Evolutionary conservation across 208 protist species (phyloP).

Genomic region (Crithidia expoeki): DNA sequence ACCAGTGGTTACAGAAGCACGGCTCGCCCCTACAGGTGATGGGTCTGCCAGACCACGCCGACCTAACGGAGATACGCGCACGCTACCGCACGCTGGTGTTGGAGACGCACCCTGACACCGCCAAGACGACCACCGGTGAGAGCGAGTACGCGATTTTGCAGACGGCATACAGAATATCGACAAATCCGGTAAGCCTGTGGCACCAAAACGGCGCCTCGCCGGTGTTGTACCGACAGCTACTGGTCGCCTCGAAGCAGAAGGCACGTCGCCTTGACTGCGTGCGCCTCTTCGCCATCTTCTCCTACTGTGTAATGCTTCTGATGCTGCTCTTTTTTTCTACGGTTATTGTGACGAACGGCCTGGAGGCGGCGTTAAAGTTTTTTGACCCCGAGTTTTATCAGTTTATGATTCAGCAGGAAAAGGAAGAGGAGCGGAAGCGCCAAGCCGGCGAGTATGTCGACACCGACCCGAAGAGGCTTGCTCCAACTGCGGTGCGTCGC

Average conservation of each 20-base stretch:
- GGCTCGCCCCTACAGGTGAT: slow-evolving; percentile 78
- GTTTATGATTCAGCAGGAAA: slow-evolving; percentile 77
- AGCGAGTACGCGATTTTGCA: slow-evolving; percentile 69
- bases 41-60: slow-evolving; percentile 83
- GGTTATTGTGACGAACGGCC: slow-evolving; percentile 51
- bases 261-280: slow-evolving; percentile 37
- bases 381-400: slow-evolving; percentile 83
- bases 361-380: slow-evolving; percentile 64
- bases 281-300: slow-evolving; percentile 66
- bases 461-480: slow-evolving; percentile 79
- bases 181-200: slow-evolving; percentile 70
- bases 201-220: slow-evolving; percentile 78
- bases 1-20: slow-evolving; percentile 75
- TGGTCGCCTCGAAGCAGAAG: slow-evolving; percentile 30
- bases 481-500: slow-evolving; percentile 62
- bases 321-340: slow-evolving; percentile 60
- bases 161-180: slow-evolving; percentile 74
- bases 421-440: slow-evolving; percentile 57
- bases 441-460: slow-evolving; percentile 61
- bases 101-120: slow-evolving; percentile 80
- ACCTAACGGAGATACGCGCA: slow-evolving; percentile 65
- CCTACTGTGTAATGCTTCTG: slow-evolving; percentile 55
- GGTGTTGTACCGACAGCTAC: slow-evolving; percentile 55
- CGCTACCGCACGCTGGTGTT: slow-evolving; percentile 76
- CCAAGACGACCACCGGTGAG: slow-evolving; percentile 28